Conservation (phyloP, 331 rosid genomes). For the Malus hybrid region DNA sequence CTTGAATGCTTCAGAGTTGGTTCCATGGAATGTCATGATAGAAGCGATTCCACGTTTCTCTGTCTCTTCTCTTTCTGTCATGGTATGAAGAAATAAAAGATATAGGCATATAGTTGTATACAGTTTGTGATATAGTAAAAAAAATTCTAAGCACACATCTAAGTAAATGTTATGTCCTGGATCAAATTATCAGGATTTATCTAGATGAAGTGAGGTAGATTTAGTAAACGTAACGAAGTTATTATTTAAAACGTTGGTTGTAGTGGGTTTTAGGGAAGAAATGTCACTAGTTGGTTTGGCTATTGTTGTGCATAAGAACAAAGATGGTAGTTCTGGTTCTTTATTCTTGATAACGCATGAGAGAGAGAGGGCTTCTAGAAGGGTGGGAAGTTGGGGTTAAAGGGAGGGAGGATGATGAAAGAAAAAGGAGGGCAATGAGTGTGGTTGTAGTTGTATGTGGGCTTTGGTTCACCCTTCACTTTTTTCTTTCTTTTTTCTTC, state of each 20-base stretch:
- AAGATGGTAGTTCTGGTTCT: constrained; percentile 57
- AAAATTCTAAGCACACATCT: background rate
- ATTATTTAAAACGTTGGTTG: constrained; percentile 39
- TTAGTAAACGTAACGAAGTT: background rate
- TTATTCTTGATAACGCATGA: constrained; percentile 31
- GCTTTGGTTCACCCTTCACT: constrained; percentile 81
- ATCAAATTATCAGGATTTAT: background rate
- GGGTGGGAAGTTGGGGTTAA: constrained; percentile 54
- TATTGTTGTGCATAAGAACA: constrained; percentile 33
- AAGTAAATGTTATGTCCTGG: background rate
- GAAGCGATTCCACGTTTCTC: too few relatives aligned
- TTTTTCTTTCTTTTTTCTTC: background rate
- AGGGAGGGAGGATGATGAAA: constrained; percentile 28
- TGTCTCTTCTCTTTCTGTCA: too few relatives aligned
- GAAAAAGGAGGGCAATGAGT: constrained; percentile 33
- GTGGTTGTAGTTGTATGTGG: constrained; percentile 54
- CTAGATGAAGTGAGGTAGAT: background rate
- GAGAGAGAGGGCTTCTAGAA: constrained; percentile 58
- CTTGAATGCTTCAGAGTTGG: background rate
- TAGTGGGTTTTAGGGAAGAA: constrained; percentile 36
- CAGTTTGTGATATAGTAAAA: too few relatives aligned
- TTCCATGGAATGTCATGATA: background rate
- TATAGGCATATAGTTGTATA: too few relatives aligned
- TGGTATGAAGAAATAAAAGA: too few relatives aligned
- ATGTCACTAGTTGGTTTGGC: constrained; percentile 41